A percentile compares a stretch with the other conserved stretches of the same genome.
Conservation (phyloP, 345 rosid genomes). For the Populus simonii region DNA sequence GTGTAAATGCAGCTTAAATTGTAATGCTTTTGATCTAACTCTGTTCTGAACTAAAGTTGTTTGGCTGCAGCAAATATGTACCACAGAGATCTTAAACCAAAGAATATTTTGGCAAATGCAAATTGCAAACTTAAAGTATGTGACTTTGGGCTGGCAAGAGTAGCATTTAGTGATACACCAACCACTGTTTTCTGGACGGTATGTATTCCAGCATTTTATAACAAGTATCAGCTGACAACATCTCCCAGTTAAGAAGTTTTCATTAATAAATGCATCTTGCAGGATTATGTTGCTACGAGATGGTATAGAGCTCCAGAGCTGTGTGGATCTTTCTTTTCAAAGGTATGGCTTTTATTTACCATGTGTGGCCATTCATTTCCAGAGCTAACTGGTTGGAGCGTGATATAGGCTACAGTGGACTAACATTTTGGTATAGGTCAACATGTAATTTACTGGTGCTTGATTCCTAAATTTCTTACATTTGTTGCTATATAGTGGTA, state of each 20-base stretch:
- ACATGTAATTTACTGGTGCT: neutral
- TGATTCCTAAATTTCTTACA: neutral
- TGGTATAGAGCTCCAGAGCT: conserved; percentile 99
- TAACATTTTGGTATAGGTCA: conserved; percentile 3
- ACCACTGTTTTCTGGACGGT: conserved; percentile 95
- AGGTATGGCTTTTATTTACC: conserved; percentile 46
- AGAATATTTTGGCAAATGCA: conserved; percentile 94
- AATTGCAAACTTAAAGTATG: conserved; percentile 97
- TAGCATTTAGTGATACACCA: conserved; percentile 85
- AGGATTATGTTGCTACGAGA: conserved; percentile 98
- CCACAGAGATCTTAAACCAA: conserved; percentile 98
- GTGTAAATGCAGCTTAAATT: neutral
- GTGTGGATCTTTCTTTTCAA: conserved; percentile 93
- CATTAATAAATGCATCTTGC: conserved; percentile 16
- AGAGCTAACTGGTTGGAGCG: conserved; percentile 14
- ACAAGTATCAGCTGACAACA: neutral
- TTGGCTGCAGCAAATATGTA: conserved; percentile 75
- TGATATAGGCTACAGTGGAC: conserved; percentile 8
- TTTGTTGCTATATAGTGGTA: neutral
- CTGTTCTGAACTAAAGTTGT: conserved; percentile 24
- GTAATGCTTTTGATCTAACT: conserved; percentile 1
- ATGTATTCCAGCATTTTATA: conserved; percentile 17
- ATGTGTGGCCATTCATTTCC: neutral
- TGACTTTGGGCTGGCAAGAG: conserved; percentile 93
- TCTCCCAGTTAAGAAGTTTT: conserved; percentile 1